phyloP scores from a whole-genome alignment of 306 rosid species.

The Quercus ilex region DNA sequence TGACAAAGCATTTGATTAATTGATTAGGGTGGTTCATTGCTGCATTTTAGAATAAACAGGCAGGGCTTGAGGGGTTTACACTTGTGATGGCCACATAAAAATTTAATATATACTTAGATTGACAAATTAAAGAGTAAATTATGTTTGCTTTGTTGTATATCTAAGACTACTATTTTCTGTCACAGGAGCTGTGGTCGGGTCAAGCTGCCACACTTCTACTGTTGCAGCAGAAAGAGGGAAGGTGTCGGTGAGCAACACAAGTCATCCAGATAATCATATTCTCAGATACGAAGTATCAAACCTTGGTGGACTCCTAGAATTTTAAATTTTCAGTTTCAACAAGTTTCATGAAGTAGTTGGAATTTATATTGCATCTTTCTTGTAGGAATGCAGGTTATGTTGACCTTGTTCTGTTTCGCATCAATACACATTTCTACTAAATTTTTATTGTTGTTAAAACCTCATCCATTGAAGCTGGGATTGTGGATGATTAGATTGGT shows the following conservation, averaged over 20 bases:
- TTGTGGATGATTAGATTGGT: neutral
- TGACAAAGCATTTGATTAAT: too few relatives aligned
- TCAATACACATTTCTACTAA: neutral
- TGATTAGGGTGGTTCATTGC: neutral
- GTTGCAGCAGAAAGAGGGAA: conserved; percentile 51
- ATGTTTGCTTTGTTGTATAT: neutral
- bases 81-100: neutral
- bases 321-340: neutral
- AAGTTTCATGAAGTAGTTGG: neutral
- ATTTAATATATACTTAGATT: neutral
- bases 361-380: neutral
- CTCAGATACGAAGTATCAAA: neutral
- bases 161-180: neutral
- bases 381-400: neutral
- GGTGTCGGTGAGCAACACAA: conserved; percentile 19
- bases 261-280: conserved; percentile 24
- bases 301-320: neutral
- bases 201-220: conserved; percentile 55
- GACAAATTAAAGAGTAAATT: too few relatives aligned
- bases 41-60: neutral
- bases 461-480: neutral
- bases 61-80: neutral
- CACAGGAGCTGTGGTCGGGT: conserved; percentile 7
- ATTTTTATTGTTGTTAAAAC: neutral
- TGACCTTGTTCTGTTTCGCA: neutral